Conservation (phyloP, 345 rosid genomes). For the Brassica juncea region DNA sequence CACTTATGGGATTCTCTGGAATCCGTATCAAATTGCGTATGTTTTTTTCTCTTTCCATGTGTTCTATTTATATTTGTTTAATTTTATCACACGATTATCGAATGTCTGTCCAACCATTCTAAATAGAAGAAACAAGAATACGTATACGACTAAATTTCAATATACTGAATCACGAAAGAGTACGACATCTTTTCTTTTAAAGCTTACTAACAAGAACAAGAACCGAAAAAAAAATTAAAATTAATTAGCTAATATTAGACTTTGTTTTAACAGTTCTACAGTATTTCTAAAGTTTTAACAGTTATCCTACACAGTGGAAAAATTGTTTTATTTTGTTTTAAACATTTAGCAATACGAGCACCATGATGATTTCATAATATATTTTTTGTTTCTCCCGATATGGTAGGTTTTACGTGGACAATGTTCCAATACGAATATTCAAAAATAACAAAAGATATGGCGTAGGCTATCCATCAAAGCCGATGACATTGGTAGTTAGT, state of each 20-base stretch:
- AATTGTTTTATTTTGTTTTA: background rate
- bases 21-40: conserved; percentile 66
- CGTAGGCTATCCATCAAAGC: conserved; percentile 49
- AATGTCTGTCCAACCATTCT: background rate
- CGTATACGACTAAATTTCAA: background rate
- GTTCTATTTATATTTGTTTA: background rate
- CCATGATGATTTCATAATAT: background rate
- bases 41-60: conserved; percentile 10
- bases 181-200: background rate
- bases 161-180: background rate
- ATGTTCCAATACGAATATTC: conserved; percentile 61
- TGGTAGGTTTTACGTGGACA: conserved; percentile 59
- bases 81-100: background rate
- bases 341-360: background rate
- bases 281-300: background rate
- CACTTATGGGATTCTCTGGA: conserved; percentile 65
- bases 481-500: conserved; percentile 62
- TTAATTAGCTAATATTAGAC: background rate
- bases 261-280: background rate
- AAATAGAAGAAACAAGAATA: background rate
- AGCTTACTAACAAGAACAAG: background rate
- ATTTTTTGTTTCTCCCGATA: background rate
- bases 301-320: background rate
- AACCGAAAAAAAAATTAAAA: background rate
- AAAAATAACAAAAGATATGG: conserved; percentile 49